Base-by-base conservation (phyloP, 371 early-diverging fungal species). In the Mortierella polycephala region DNA sequence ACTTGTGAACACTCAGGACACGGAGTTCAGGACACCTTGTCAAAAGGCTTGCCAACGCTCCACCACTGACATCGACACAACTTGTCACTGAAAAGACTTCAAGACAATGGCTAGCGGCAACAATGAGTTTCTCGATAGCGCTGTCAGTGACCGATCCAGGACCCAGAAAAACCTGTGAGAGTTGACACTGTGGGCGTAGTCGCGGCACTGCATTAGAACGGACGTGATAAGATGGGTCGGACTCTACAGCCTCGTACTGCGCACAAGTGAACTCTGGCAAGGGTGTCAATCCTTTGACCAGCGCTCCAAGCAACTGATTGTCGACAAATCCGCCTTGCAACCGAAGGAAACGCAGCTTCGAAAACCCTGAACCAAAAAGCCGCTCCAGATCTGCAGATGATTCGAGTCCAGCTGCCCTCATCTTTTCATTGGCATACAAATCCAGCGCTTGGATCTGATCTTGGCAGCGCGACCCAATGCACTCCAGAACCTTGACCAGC, bases 141-240 rank as follows among this genome's bases (percentile, higher is more conserved):
- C 71, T 76, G 44, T 76, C 76, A 2, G 76, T 76, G 45, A 76
- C 60, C 4, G 76, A 76, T 1, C 76, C 76, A n/a, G 76, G 76
- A 12, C 76, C 76, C 7, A 76, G 37, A 20, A 76, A 71, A 37
- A 75, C 75, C 13, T 75, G 75, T 1, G 65, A 65, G 5, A 75
- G 65, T 4, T 55, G 66, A 13, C 75, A 69, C 9, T 55, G 42
- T 16, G 18, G 23, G 39, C 16, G 30, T 5, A 16, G 14, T 5
- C 56, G 30, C 5, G 45, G 55, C 5, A 30, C 4, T 30, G 30
- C 30, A 30, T 4, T 30, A 30, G 30, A 30, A 30, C 30, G 30
- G 4, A 4, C 2, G 4, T 30, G 30, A 30, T 2, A 30, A 30
- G 30, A 4, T 30, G 30, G 30, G 30, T 30, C 30, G 30, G 4